These are phyloP conservation scores for Porogramme epimiltina DNA, from an alignment of 1,284 basidiomycete species.

Conservation along the genomic window DNA sequence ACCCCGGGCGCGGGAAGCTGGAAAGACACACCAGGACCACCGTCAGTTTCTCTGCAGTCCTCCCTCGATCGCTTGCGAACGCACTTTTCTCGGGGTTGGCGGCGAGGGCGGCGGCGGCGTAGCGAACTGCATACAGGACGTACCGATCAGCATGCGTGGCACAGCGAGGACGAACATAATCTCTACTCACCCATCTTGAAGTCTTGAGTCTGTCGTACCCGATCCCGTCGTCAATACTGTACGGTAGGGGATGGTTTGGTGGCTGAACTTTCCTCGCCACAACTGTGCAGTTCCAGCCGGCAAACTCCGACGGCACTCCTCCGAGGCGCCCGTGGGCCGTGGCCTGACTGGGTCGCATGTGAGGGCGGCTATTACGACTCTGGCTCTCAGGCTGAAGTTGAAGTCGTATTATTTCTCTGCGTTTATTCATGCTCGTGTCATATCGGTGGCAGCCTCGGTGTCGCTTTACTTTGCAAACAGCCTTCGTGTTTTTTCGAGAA, in stretches of 20 bases:
- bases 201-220: constrained; percentile 33
- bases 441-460: not conserved
- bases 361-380: no score
- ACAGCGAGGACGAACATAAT: constrained; percentile 3
- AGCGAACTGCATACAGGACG: constrained; percentile 67
- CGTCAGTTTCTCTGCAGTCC: constrained; percentile 10
- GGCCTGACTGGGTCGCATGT: not conserved
- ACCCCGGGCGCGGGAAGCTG: constrained; percentile 90
- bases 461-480: no score
- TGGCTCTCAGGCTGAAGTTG: no score
- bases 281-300: constrained; percentile 6
- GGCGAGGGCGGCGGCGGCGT: constrained; percentile 84
- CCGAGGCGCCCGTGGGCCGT: not conserved
- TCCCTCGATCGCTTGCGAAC: constrained; percentile 32
- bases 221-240: constrained; percentile 20
- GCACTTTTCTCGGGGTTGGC: constrained; percentile 92
- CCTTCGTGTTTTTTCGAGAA: not conserved
- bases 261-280: constrained; percentile 3
- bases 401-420: not conserved
- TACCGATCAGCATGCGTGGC: constrained; percentile 19
- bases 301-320: not conserved
- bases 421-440: not conserved
- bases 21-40: constrained; percentile 20
- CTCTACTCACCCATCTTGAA: constrained; percentile 67
- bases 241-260: constrained; percentile 14